Evolutionary conservation across 306 rosid genomes (phyloP).

Genomic region (Glycyrrhiza uralensis): DNA sequence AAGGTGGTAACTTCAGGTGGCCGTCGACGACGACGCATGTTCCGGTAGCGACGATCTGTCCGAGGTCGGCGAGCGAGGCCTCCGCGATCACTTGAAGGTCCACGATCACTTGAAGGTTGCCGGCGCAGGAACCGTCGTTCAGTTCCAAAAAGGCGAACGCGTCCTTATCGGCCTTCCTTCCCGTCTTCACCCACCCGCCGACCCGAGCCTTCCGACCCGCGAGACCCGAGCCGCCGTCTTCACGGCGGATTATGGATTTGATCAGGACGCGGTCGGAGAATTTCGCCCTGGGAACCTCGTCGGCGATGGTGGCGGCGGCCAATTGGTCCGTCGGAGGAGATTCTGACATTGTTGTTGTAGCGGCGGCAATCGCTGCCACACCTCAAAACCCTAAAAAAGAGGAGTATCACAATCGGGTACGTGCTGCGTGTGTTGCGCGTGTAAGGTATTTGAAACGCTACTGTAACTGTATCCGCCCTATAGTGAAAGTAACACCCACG

Average conservation of each 20-base stretch:
- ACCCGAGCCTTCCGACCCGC: slow-evolving; percentile 57
- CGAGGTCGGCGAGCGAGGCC: slow-evolving; percentile 64
- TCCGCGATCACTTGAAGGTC: slow-evolving; percentile 84
- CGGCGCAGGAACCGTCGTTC: slow-evolving; percentile 83
- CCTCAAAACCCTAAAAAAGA: too few species aligned
- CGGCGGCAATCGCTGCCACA: too few species aligned
- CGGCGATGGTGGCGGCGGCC: slow-evolving; percentile 38
- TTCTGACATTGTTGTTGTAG: slow-evolving; percentile 37
- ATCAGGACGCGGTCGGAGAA: slow-evolving; percentile 87
- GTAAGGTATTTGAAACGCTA: too few species aligned
- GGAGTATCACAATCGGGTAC: too few species aligned
- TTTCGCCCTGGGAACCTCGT: slow-evolving; percentile 34
- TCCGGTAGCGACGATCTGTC: slow-evolving; percentile 79
- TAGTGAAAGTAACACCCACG: too few species aligned
- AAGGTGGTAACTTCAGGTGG: slow-evolving; percentile 69
- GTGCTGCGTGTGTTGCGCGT: too few species aligned
- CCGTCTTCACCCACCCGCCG: slow-evolving; percentile 97
- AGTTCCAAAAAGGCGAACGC: slow-evolving; percentile 86
- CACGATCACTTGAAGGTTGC: slow-evolving; percentile 80
- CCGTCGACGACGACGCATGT: slow-evolving; percentile 80
- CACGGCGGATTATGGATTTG: slow-evolving; percentile 53
- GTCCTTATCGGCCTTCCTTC: slow-evolving; percentile 92
- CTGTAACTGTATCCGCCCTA: too few species aligned
- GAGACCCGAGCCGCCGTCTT: slow-evolving; percentile 76
- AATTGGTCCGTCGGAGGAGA: slow-evolving; percentile 51